Conservation (phyloP, 106 monocot genomes). For the Dactylorhiza incarnata region DNA sequence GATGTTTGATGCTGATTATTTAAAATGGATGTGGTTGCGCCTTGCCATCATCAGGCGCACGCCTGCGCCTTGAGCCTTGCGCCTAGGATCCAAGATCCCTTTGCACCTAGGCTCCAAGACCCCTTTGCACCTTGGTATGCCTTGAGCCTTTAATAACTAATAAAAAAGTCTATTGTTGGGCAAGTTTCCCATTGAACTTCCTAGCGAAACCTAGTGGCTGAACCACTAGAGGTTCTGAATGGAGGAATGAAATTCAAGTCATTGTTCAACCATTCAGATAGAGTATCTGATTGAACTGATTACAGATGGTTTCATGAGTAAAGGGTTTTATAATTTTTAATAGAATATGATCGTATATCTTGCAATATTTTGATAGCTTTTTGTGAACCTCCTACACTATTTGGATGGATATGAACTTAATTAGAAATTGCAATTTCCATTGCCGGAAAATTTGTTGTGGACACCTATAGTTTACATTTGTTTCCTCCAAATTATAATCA, state of each 20-base stretch:
- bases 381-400: no score
- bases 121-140: no score
- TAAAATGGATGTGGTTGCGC: no score
- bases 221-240: not conserved
- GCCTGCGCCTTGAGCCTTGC: no score
- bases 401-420: not conserved
- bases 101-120: no score
- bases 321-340: not conserved
- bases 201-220: not conserved
- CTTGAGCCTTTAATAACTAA: no score
- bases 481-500: not conserved
- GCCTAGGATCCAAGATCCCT: no score
- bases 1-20: no score
- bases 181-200: not conserved
- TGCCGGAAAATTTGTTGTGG: not conserved
- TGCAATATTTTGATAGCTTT: not conserved
- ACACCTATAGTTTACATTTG: not conserved
- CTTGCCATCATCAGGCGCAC: no score
- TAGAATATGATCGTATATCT: not conserved
- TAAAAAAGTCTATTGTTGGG: not conserved
- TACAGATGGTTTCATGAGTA: not conserved
- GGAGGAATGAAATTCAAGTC: not conserved
- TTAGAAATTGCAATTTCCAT: not conserved
- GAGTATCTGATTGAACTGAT: not conserved
- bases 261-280: not conserved